Percentiles rank a stretch among this genome's conserved stretches.
Evolutionary conservation across 2,329 filamentous ascomycete genomes (phyloP).

Genomic region (Talaromyces sp.): DNA sequence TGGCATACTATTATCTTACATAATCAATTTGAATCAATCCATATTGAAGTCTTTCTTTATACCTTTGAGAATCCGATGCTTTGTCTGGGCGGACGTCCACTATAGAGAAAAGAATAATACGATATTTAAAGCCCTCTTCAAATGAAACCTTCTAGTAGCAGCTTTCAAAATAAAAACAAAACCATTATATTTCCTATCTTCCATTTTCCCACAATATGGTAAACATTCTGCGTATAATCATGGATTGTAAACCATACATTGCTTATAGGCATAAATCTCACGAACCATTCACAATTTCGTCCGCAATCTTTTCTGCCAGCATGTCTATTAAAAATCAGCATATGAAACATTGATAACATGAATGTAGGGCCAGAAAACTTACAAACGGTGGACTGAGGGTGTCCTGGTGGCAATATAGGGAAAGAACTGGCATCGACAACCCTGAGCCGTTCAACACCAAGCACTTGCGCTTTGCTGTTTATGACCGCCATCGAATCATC

Average conservation of each 20-base stretch:
- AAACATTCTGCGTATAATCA: neutral
- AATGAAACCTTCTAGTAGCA: neutral
- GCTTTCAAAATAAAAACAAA: neutral
- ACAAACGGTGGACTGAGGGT: neutral
- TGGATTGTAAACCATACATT: no score
- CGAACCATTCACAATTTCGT: neutral
- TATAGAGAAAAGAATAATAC: neutral
- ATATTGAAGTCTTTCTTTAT: neutral
- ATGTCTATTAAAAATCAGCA: neutral
- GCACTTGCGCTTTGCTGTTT: slow-evolving; percentile 10
- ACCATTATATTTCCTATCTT: no score
- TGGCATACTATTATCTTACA: neutral
- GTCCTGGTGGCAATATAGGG: neutral
- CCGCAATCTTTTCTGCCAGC: neutral
- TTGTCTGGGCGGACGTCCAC: neutral
- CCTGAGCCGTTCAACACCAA: slow-evolving; percentile 12
- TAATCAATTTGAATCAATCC: neutral
- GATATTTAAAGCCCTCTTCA: neutral
- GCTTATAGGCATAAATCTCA: neutral
- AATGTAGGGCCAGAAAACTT: neutral
- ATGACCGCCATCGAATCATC: slow-evolving; percentile 10
- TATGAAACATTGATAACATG: no score
- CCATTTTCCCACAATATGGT: no score
- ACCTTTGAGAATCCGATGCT: neutral
- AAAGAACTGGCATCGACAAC: slow-evolving; percentile 12